Base-by-base conservation (phyloP, 129 eudicot species). In the Rutidosis leptorrhynchoides region DNA sequence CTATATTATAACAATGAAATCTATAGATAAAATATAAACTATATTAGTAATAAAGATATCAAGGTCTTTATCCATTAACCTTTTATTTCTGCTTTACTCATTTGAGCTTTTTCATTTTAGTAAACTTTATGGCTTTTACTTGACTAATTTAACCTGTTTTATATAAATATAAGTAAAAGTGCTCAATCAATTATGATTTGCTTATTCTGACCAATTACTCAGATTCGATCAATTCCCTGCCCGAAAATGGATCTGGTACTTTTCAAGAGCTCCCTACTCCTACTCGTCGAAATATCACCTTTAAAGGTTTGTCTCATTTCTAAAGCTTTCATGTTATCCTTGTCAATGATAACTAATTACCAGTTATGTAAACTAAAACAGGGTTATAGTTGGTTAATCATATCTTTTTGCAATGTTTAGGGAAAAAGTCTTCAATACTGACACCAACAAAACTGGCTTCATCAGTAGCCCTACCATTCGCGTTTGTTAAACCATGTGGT, bases 381-480 rank as follows among this genome's bases (percentile, higher is more conserved):
- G n/a, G 28, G 28, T 53, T 68, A 58, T 10, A 19, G 49, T 28
- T 48, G 52, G 4, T 64, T 3, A 26, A 64, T 54, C 27, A 25
- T 23, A 11, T 0, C 6, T 10, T 55, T 3, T 35, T 74, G 74
- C 11, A 24, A 75, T 42, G 33, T 58, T 75, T 83, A 92, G 98
- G 96, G 67, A 83, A 70, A 69, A 88, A 83, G 69, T 78, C 98
- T 27, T 80, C 68, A 70, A 82, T 83, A 75, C 79, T 73, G 32
- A 58, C 91, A 12, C 95, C 96, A 49, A 63, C 85, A 20, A 85
- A 83, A 68, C 24, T 69, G 23, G 74, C 96, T 19, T 85, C 98
- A 16, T 76, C 98, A 1, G 98, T 92, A 26, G 87, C 83, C 23
- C 88, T 82, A 65, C 98, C 98, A 45, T 92, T 92, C 70, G 82